Percentiles rank a stretch among this genome's conserved stretches.
Evolutionary conservation across 108 stramenopile species (phyloP).

Genomic region (Phaeodactylum tricornutum): DNA sequence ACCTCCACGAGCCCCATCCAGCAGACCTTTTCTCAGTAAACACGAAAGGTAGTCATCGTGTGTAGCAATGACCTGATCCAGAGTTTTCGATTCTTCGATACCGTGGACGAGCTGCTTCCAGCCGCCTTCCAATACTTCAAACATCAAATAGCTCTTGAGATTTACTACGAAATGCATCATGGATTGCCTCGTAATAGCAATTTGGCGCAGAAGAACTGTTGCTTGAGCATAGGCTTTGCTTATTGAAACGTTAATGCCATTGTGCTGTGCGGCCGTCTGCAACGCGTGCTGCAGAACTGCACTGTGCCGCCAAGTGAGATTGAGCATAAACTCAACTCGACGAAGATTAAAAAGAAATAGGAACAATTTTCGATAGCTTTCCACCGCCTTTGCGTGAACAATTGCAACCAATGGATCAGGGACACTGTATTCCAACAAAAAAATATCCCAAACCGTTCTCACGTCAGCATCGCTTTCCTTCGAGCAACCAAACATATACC

Average conservation of each 20-base stretch:
- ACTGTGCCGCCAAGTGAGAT: slow-evolving; percentile 88
- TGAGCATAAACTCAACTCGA: slow-evolving; percentile 88
- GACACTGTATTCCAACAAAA: slow-evolving; percentile 85
- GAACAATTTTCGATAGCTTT: slow-evolving; percentile 80
- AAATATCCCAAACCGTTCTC: slow-evolving; percentile 83
- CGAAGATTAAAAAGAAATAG: slow-evolving; percentile 86
- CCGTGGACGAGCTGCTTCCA: slow-evolving; percentile 73
- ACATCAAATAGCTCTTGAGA: slow-evolving; percentile 95
- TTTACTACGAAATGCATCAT: slow-evolving; percentile 96
- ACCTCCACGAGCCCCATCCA: slow-evolving; percentile 26
- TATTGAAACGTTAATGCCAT: slow-evolving; percentile 22
- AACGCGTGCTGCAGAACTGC: slow-evolving; percentile 84
- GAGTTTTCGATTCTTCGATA: slow-evolving; percentile 53
- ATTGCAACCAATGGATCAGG: slow-evolving; percentile 82
- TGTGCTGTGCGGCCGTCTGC: slow-evolving; percentile 33
- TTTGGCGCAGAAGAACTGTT: slow-evolving; percentile 68
- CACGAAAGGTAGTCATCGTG: slow-evolving; percentile 84
- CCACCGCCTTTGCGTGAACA: slow-evolving; percentile 57
- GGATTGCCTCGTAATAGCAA: slow-evolving; percentile 82
- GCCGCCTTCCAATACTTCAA: slow-evolving; percentile 94
- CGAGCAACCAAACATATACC: slow-evolving; percentile 33
- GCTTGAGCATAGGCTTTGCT: slow-evolving; percentile 43
- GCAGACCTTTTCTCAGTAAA: slow-evolving; percentile 71
- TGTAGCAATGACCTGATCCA: slow-evolving; percentile 87
- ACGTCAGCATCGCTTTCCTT: slow-evolving; percentile 14